Base-by-base conservation (phyloP, 352 stramenopile genomes). In the Discostella stelligera region DNA sequence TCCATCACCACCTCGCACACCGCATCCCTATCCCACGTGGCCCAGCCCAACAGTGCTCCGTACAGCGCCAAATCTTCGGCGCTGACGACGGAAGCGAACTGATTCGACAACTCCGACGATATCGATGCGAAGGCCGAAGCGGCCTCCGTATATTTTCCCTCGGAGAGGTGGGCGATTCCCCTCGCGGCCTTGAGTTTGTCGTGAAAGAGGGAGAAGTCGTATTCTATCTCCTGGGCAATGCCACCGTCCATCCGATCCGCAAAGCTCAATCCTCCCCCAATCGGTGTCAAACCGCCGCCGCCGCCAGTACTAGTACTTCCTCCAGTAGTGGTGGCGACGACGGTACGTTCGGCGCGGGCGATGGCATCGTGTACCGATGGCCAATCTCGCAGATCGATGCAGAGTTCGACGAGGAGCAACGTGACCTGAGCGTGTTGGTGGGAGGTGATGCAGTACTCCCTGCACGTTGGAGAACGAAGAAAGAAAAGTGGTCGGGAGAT, bases 11-110 rank as follows among this genome's bases (percentile, higher is more conserved):
- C 53, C 13, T 48, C 27, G 25, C 83, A 53, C 62, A 91, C 74
- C 32, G 55, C 64, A 3, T 58, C 23, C 55, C 83, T 69, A 75
- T 86, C 63, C n/a, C 79, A 66, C 0, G 70, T 74, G 1, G 76
- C 77, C 55, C 90, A 64, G 9, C 71, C 72, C 44, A 89, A 75
- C 0, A 92, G 50, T 53, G 56, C 62, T 7, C 82, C 84, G 68
- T 90, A 92, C 50, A 84, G 46, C 4, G 84, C 80, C 18, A 91
- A 53, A 79, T 92, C 87, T 56, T 90, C 82, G 0, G 82, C 73
- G 70, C 74, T 79, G 0, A 83, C 60, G 1, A 91, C 81, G 18
- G 39, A 66, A 53, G 49, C 59, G 71, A 76, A 80, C 52, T 82
- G 77, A 74, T 79, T 81, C 7, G 72, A 77, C 58, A 80, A 66